These are phyloP conservation scores for Zarea fungicola DNA, from an alignment of 2,329 filamentous ascomycete genomes.

Conservation along the genomic window DNA sequence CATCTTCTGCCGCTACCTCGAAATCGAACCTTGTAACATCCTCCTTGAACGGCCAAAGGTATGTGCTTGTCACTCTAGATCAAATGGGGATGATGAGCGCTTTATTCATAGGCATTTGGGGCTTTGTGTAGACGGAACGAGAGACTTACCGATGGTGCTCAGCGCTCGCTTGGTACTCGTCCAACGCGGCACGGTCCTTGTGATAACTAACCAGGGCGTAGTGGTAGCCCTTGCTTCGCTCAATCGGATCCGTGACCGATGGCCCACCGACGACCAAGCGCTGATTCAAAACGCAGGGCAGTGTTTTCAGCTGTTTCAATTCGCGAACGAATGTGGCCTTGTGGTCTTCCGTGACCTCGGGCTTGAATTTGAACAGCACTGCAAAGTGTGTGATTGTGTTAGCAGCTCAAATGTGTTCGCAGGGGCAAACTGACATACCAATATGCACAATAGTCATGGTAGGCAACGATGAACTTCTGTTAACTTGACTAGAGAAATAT, in stretches of 20 bases:
- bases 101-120: not conserved
- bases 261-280: slow-evolving; percentile 47
- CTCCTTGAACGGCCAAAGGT: slow-evolving; percentile 48
- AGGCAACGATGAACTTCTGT: too few relatives aligned
- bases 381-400: not conserved
- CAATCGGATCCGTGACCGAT: slow-evolving; percentile 46
- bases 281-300: slow-evolving; percentile 43
- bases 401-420: not conserved
- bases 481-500: too few relatives aligned
- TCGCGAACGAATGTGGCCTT: slow-evolving; percentile 40
- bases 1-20: slow-evolving; percentile 39
- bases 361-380: slow-evolving; percentile 47
- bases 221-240: slow-evolving; percentile 48
- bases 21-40: slow-evolving; percentile 51
- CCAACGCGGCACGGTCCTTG: slow-evolving; percentile 37
- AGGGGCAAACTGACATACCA: too few relatives aligned
- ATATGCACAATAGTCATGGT: slow-evolving; percentile 32
- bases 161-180: slow-evolving; percentile 45
- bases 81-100: not conserved
- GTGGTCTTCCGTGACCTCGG: slow-evolving; percentile 36
- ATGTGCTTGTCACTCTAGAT: slow-evolving; percentile 43
- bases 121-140: too few relatives aligned
- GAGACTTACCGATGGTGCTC: slow-evolving; percentile 43
- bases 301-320: slow-evolving; percentile 42
- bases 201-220: slow-evolving; percentile 49